Conservation (phyloP, 306 rosid species). For the Rosa multiflora region DNA sequence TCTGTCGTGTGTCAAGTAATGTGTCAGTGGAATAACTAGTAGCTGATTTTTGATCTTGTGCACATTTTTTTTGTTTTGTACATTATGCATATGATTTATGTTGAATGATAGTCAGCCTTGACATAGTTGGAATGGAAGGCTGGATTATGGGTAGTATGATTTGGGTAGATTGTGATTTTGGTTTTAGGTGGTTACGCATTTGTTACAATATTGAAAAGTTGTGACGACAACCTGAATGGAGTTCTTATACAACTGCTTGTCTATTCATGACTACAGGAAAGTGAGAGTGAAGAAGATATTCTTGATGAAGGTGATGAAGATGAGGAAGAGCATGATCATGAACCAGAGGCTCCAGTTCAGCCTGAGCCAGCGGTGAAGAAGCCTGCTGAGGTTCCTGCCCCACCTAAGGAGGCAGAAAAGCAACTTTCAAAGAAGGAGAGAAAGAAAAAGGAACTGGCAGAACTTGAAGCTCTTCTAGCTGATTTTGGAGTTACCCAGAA, state of each 20-base stretch:
- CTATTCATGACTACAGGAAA: slow-evolving; percentile 49
- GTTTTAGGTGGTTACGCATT: background rate
- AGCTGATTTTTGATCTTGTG: background rate
- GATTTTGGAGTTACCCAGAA: slow-evolving; percentile 72
- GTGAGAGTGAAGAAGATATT: slow-evolving; percentile 83
- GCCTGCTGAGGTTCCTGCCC: slow-evolving; percentile 45
- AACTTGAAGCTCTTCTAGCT: slow-evolving; percentile 94
- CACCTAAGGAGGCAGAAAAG: slow-evolving; percentile 74
- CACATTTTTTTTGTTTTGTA: background rate
- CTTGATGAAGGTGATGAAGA: slow-evolving; percentile 93
- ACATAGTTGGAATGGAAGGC: background rate
- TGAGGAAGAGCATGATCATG: slow-evolving; percentile 86
- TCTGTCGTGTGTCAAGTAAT: background rate
- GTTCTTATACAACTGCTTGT: background rate
- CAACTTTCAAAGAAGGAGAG: slow-evolving; percentile 89
- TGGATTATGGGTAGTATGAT: background rate
- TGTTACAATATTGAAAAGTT: background rate
- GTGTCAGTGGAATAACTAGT: background rate
- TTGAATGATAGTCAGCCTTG: background rate
- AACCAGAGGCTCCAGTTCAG: slow-evolving; percentile 46
- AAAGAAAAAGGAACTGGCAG: slow-evolving; percentile 95
- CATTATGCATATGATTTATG: background rate
- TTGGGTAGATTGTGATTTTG: background rate
- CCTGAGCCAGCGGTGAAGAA: slow-evolving; percentile 57
- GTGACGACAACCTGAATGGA: background rate